These are phyloP conservation scores for Leccinum broughii DNA, from an alignment of 768 basidiomycete genomes.

Conservation along the genomic window DNA sequence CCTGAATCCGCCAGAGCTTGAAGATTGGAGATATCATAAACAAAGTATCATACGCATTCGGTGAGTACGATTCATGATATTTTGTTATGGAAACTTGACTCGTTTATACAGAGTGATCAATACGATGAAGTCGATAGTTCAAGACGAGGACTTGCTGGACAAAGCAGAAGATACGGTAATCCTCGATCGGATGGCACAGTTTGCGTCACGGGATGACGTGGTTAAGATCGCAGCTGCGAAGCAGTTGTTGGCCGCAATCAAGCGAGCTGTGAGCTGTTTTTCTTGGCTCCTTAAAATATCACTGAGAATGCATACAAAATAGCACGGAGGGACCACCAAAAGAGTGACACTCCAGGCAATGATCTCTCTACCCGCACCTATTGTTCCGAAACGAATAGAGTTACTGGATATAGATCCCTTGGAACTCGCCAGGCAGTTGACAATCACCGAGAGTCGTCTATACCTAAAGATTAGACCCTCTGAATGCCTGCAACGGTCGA, in stretches of 20 bases:
- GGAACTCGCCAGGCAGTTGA: constrained; percentile 68
- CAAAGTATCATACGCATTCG: constrained; percentile 59
- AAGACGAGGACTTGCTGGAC: constrained; percentile 53
- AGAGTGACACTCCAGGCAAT: constrained; percentile 37
- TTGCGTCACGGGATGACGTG: constrained; percentile 46
- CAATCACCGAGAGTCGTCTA: constrained; percentile 59
- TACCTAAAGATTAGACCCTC: constrained; percentile 59
- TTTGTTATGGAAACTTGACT: background rate
- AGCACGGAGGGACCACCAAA: constrained; percentile 36
- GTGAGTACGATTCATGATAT: constrained; percentile 35
- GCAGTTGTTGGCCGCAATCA: constrained; percentile 47
- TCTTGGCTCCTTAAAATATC: background rate
- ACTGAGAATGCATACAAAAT: constrained; percentile 3
- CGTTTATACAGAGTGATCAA: constrained; percentile 54
- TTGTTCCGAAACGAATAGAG: constrained; percentile 48
- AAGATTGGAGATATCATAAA: constrained; percentile 58
- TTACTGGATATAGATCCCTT: constrained; percentile 61
- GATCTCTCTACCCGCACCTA: constrained; percentile 51
- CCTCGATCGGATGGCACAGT: constrained; percentile 53
- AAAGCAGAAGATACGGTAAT: constrained; percentile 54
- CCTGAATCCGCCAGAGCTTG: constrained; percentile 43
- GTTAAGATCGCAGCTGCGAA: constrained; percentile 46
- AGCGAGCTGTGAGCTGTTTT: constrained; percentile 46
- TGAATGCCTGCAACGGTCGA: constrained; percentile 62
- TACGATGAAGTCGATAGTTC: constrained; percentile 60